Percentiles rank a stretch among this genome's conserved stretches.
Conservation (phyloP, 2,329 filamentous ascomycete genomes). For the Fusarium siculi region DNA sequence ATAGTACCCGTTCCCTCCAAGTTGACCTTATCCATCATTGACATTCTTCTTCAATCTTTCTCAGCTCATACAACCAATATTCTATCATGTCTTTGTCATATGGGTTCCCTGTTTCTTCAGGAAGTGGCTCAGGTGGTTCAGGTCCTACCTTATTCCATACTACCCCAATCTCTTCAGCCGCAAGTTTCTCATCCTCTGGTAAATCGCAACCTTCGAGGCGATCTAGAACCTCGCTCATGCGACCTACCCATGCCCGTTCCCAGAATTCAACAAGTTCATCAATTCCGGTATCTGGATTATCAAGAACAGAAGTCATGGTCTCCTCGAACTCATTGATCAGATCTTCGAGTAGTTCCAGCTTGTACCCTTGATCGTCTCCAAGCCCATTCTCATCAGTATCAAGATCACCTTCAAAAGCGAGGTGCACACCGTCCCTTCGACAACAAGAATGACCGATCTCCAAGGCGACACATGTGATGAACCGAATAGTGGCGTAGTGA, state of each 20-base stretch:
- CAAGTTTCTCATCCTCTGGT: not conserved
- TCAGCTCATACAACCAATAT: not conserved
- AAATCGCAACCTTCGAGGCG: not conserved
- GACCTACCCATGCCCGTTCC: fast-evolving
- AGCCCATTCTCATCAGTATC: no score
- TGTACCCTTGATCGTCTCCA: no score
- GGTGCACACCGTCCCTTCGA: no score
- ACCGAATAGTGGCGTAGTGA: not conserved
- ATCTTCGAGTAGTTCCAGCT: not conserved
- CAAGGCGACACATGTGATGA: fast-evolving
- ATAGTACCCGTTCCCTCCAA: not conserved
- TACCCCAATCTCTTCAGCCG: not conserved
- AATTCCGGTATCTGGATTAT: not conserved
- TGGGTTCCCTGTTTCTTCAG: fast-evolving
- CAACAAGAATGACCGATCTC: not conserved
- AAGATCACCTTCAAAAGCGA: no score
- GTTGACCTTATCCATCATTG: no score
- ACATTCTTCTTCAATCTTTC: not conserved
- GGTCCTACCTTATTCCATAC: not conserved
- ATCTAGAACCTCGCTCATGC: fast-evolving
- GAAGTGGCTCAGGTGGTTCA: not conserved
- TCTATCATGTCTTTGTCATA: not conserved
- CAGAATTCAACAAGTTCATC: not conserved
- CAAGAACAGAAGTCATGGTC: fast-evolving
- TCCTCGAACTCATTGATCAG: not conserved